Evolutionary conservation across 352 stramenopile species (phyloP), one percentile per base, ranked within the genome.

Genomic region (Pythium aphanidermatum): DNA sequence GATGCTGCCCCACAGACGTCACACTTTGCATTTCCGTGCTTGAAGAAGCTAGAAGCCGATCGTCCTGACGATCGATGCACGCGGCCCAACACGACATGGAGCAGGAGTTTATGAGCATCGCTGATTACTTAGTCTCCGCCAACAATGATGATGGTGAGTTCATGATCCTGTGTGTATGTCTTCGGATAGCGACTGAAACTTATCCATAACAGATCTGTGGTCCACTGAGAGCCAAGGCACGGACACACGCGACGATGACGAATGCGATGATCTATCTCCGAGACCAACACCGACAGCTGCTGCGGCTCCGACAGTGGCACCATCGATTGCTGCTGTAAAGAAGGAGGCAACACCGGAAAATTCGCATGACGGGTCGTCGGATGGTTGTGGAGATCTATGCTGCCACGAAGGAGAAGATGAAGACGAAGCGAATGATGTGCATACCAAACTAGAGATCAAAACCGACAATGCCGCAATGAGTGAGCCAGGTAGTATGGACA

Each of bases 91-190:
- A 60, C 7, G 60, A 65, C 33, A 47, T 69, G 28, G 60, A 65
- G 19, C 43, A 55, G 31, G 51, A 65, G 9, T 62, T 65, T 20
- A 43, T 69, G 28, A 69, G 59, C 55, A 65, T 69, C 20, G 60
- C 65, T 35, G 45, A 33, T 4, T 69, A 65, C 46, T 65, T 69
- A 19, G 55, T 33, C 2, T 44, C 43, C 25, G 42, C 61, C 34
- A 58, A 57, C 23, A 57, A 60, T 16, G 51, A 65, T 21, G 43
- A 65, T 21, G 59, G 58, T 63, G 26, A 42, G 53, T 21, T 31
- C 25, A 3, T 17, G 4, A 10, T 12, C n/a, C 21, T 9, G 11
- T 31, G 3, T 30, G 17, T 23, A 17, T 46, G 13, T 19, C 12
- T n/a, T 13, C 5, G 16, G 19, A n/a, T 17, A 24, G 20, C 30